Evolutionary conservation across 2,329 filamentous ascomycete genomes (phyloP), one percentile per base, ranked within the genome.

Genomic region (Neodidymelliopsis sp.): DNA sequence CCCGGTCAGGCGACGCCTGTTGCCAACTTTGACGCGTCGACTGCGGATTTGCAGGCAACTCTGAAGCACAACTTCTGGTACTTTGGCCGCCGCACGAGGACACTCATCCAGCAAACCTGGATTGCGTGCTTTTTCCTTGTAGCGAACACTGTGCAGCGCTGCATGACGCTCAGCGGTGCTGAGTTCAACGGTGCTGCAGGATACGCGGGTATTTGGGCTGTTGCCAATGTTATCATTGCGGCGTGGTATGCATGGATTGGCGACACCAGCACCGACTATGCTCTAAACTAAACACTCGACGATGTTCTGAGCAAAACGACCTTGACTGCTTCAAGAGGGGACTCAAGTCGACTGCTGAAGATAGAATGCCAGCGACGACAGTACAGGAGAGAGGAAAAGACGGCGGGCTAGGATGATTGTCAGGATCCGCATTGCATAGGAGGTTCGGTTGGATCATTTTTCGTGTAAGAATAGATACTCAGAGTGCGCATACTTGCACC

Each of bases 151-250:
- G 84, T 87, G 49, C 74, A 91, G 29, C 83, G 88, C 65, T 83
- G 85, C 18, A 82, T 85, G 44, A 88, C 85, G 0, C 75, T 97
- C 15, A 78, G 84, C 33, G 88, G 90, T 4, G 84, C 90, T 9
- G 88, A 92, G 62, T 55, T 83, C 4, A 61, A 77, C 1, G 93
- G 92, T 9, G 90, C 91, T 1, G 75, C 79, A 3, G 83, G 81
- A 0, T 97, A 91, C 79, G 85, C 89, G 2, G 77, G 77, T 16
- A 78, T 93, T 25, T 97, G 91, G 91, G 83, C 83, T n/a, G 62
- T 80, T 16, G 88, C 87, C 6, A 81, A 84, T 3, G 68, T 81
- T 10, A 66, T 86, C 43, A 82, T 84, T 2, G 88, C 87, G 72
- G 79, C 59, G 68, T 82, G 68, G 72, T 82, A 69, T 77, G 73